Evolutionary conservation across 169 alveolate genomes (phyloP).

Genomic region (Cryptosporidium tyzzeri): DNA sequence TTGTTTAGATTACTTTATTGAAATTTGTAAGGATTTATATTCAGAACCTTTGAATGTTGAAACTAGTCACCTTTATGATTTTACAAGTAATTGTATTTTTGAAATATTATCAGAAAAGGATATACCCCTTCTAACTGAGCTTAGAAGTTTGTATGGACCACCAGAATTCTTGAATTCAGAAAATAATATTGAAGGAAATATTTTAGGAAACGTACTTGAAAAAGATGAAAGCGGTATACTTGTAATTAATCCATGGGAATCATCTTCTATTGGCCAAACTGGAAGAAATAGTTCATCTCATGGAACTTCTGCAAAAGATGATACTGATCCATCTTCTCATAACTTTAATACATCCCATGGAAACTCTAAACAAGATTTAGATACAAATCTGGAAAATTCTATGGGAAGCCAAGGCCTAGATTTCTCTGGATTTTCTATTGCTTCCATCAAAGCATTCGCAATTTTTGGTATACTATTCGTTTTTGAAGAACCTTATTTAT

Average conservation of each 20-base stretch:
- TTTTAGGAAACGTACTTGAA: constrained; percentile 34
- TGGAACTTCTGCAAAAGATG: background rate
- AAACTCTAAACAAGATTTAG: background rate
- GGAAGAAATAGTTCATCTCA: background rate
- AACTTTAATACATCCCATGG: background rate
- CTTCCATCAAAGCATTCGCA: constrained; percentile 33
- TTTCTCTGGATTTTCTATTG: constrained; percentile 48
- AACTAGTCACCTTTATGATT: constrained; percentile 25
- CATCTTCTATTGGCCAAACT: background rate
- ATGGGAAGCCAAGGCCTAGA: background rate
- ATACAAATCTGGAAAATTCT: background rate
- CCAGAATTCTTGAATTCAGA: constrained; percentile 63
- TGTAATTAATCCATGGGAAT: constrained; percentile 59
- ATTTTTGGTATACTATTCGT: constrained; percentile 47
- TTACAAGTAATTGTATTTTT: constrained; percentile 45
- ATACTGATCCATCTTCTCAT: background rate
- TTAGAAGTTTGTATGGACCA: constrained; percentile 56
- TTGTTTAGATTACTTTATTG: background rate
- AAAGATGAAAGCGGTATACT: constrained; percentile 65
- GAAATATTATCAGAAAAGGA: constrained; percentile 47
- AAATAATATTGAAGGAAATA: constrained; percentile 8
- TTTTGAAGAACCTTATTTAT: constrained; percentile 56
- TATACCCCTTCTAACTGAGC: constrained; percentile 25
- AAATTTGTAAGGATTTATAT: background rate
- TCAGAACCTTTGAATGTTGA: constrained; percentile 1